Percentiles rank a stretch among this genome's conserved stretches.
Conservation (phyloP, 177 flowering plant genomes). For the Vitis hybrid region DNA sequence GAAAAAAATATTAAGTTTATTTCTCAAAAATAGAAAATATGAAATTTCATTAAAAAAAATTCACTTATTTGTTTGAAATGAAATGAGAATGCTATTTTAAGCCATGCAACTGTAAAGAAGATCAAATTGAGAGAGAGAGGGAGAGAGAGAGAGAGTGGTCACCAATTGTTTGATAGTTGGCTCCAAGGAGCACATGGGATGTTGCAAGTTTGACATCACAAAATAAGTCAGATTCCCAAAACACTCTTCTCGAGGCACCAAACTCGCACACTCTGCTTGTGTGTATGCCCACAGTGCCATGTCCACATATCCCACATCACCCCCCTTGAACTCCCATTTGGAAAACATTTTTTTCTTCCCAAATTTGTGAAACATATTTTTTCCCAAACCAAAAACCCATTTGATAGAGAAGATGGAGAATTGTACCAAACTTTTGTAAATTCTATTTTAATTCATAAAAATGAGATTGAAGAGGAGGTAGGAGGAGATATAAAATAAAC, state of each 20-base stretch:
- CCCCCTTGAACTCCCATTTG: background rate
- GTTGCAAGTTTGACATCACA: constrained; percentile 6
- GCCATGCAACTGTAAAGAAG: background rate
- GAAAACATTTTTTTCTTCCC: background rate
- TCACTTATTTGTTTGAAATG: too few relatives aligned
- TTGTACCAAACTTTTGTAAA: background rate
- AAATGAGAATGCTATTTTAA: background rate
- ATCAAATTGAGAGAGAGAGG: too few relatives aligned
- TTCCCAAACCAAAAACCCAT: background rate
- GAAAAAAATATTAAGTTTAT: too few relatives aligned
- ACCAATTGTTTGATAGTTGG: constrained; percentile 10
- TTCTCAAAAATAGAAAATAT: too few relatives aligned
- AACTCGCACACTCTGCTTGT: background rate
- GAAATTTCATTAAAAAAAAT: too few relatives aligned
- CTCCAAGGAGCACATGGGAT: constrained; percentile 23
- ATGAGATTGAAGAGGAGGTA: too few relatives aligned
- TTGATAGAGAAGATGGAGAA: background rate
- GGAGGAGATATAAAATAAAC: too few relatives aligned
- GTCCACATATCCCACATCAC: background rate
- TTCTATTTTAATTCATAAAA: too few relatives aligned
- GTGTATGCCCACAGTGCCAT: background rate
- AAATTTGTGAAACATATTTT: too few relatives aligned
- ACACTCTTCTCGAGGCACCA: constrained; percentile 25
- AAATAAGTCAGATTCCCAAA: constrained; percentile 25
- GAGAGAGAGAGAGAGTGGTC: background rate